These are phyloP conservation scores for Leptographium flavum DNA, from an alignment of 2,329 filamentous ascomycete genomes.

Conservation along the genomic window DNA sequence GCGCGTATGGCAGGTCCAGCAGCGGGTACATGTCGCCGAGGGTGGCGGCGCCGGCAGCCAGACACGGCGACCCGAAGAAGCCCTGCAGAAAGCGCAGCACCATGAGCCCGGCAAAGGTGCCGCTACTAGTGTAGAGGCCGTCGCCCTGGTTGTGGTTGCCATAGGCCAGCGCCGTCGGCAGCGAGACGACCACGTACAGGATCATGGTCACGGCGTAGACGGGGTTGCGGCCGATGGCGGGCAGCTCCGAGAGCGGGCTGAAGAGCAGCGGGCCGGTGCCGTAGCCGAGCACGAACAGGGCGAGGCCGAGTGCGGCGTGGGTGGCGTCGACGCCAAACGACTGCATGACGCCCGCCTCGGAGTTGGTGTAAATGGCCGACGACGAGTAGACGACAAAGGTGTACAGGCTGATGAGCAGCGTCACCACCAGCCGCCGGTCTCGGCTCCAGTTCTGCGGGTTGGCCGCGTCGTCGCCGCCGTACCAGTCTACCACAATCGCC, in stretches of 20 bases:
- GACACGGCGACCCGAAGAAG: slow-evolving; percentile 44
- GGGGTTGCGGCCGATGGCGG: slow-evolving; percentile 25
- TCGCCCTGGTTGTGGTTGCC: slow-evolving; percentile 6
- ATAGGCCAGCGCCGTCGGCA: slow-evolving; percentile 20
- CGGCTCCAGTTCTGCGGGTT: slow-evolving; percentile 37
- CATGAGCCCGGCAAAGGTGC: slow-evolving; percentile 43
- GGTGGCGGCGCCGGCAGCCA: slow-evolving; percentile 48
- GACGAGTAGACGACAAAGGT: slow-evolving; percentile 30
- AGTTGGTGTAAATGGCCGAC: slow-evolving; percentile 25
- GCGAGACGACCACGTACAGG: slow-evolving; percentile 24
- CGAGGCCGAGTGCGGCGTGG: slow-evolving; percentile 35
- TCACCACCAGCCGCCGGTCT: slow-evolving; percentile 21
- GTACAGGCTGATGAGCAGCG: slow-evolving; percentile 28
- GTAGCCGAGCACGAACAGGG: slow-evolving; percentile 42
- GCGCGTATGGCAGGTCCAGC: slow-evolving; percentile 51
- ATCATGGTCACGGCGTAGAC: slow-evolving; percentile 11
- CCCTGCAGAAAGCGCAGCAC: slow-evolving; percentile 58
- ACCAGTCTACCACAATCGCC: slow-evolving; percentile 22
- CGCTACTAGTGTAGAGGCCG: slow-evolving; percentile 8
- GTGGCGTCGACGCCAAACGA: slow-evolving; percentile 33
- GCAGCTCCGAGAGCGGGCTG: slow-evolving; percentile 25
- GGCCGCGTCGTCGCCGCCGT: slow-evolving; percentile 31
- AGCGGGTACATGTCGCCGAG: slow-evolving; percentile 49
- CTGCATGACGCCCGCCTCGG: slow-evolving; percentile 26
- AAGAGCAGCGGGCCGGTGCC: slow-evolving; percentile 43